phyloP scores from a whole-genome alignment of 345 rosid species.

The Eucalyptus fibrosa region DNA sequence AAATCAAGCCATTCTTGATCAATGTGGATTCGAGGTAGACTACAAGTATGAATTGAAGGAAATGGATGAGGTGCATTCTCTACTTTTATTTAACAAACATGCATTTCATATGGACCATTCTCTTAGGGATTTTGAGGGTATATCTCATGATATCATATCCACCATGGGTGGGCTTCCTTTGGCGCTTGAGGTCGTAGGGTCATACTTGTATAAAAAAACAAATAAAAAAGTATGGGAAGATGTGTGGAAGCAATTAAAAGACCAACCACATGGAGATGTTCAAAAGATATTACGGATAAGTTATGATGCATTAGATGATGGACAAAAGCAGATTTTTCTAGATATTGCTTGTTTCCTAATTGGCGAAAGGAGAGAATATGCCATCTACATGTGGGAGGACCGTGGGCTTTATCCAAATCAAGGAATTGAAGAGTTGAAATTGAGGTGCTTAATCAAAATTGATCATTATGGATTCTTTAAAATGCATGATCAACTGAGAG shows the following conservation, averaged over 20 bases:
- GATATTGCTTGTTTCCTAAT: no score
- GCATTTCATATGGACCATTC: background rate
- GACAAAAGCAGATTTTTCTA: no score
- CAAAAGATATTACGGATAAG: accelerated
- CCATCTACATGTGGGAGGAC: no score
- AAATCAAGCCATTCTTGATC: background rate
- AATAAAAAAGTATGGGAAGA: no score
- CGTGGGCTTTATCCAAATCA: no score
- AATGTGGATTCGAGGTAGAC: accelerated
- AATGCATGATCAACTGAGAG: no score
- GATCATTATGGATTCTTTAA: accelerated
- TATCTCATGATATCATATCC: background rate
- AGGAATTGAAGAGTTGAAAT: no score
- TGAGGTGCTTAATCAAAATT: no score
- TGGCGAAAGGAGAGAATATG: accelerated
- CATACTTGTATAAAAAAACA: background rate
- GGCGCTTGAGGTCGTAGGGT: accelerated
- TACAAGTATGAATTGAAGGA: background rate
- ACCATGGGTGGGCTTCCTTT: background rate
- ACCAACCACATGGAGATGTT: no score
- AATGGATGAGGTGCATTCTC: accelerated
- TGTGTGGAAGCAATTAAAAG: no score
- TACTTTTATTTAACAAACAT: background rate
- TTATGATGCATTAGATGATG: no score
- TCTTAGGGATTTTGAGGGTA: accelerated